Evolutionary conservation across 176 grass and related monocot species (phyloP), one percentile per base, ranked within the genome.

Genomic region (Thalia dealbata): DNA sequence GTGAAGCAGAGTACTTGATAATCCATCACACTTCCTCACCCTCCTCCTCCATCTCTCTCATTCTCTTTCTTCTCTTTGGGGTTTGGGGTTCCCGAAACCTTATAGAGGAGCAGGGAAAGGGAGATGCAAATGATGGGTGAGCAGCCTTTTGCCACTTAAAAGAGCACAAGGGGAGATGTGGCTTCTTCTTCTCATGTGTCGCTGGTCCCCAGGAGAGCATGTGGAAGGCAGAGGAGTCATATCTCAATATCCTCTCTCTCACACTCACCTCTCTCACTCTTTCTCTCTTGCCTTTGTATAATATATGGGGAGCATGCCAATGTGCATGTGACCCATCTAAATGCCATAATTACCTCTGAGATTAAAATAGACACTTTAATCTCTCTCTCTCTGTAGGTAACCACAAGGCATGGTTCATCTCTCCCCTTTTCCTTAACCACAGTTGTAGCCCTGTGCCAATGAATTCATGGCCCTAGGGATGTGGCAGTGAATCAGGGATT

Each of bases 271-370:
- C 32, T 2, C 32, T 38, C 32, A n/a, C n/a, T n/a, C n/a, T n/a
- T n/a, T n/a, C n/a, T n/a, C 32, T 38, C 32, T 4, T 38, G 32
- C 32, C 32, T 38, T 56, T 56, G 6, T 58, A 58, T 58, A 58
- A 58, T n/a, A 58, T 58, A 58, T 58, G 18, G 54, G 54, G 21
- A 58, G 54, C 54, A 58, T 58, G 19, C 54, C 54, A 58, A 58
- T 58, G 54, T 58, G 54, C 54, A 58, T 58, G 54, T 58, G 54
- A 58, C 21, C 54, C 54, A n/a, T 58, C 54, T 58, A 58, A 19
- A 58, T 58, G 54, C 54, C 7, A 58, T 58, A 58, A 58, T 58
- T 58, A 58, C 54, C 54, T 58, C 7, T n/a, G 19, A 58, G 54
- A 58, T 58, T 58, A 8, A 58, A 58, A 58, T 19, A 58, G 11